Evolutionary conservation across 1,139 yeast species (phyloP).

Genomic region (Geotrichum histeridarum): DNA sequence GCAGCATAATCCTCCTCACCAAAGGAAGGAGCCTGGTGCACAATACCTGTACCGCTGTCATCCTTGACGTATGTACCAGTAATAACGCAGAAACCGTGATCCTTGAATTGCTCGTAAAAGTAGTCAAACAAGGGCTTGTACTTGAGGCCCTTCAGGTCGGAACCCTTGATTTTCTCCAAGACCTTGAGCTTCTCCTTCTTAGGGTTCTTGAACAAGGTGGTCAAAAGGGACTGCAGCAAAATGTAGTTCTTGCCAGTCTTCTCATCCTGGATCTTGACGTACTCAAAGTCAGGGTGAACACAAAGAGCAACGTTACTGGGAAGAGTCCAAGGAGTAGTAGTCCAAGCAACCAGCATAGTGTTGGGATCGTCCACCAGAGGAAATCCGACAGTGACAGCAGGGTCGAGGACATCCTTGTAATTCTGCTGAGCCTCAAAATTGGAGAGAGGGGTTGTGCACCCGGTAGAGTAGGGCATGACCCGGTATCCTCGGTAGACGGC

Average conservation of each 20-base stretch:
- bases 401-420: conserved; percentile 94
- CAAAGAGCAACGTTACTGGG: conserved; percentile 91
- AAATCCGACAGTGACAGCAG: conserved; percentile 91
- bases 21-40: conserved; percentile 96
- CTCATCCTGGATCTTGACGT: conserved; percentile 87
- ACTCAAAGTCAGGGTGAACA: conserved; percentile 86
- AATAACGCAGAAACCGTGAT: conserved; percentile 71
- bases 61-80: conserved; percentile 78
- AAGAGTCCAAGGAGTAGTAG: conserved; percentile 99
- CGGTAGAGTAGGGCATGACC: conserved; percentile 98
- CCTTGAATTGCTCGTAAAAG: conserved; percentile 70
- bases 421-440: conserved; percentile 98
- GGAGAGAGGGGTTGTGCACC: conserved; percentile 91
- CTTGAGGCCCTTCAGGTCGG: conserved; percentile 68
- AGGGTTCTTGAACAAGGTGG: conserved; percentile 88
- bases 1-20: conserved; percentile 98
- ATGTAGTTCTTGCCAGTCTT: conserved; percentile 75
- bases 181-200: conserved; percentile 80
- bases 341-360: conserved; percentile 91
- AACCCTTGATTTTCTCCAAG: conserved; percentile 74
- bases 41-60: conserved; percentile 98
- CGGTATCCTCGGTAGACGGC: conserved; percentile 90
- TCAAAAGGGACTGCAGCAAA: conserved; percentile 72
- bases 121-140: conserved; percentile 81
- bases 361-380: conserved; percentile 74